Evolutionary conservation across 2,329 filamentous ascomycete species (phyloP), one percentile per base, ranked within the genome.

Genomic region (Parasarocladium wereldwijsianum): DNA sequence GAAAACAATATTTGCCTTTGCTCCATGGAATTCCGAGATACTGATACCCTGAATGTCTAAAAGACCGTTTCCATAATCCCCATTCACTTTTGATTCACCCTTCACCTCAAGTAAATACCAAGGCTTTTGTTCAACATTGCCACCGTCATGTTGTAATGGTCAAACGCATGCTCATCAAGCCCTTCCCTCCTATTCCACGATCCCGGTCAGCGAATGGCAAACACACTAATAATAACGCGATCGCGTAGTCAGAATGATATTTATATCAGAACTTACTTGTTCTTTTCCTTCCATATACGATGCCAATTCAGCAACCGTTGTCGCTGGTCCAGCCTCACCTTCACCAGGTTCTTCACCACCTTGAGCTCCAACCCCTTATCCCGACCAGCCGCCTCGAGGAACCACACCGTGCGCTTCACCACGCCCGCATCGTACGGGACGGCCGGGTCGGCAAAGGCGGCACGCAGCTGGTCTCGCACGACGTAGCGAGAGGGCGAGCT

Each of bases 111-210:
- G 44, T 75, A 79, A 24, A 82, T 46, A 1, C 68, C 67, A 74
- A 85, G 75, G 6, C 64, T 74, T 46, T 76, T 70, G 44, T 86
- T 85, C 32, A 86, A 57, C 76, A 80, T 80, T 12, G 61, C 63
- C 27, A 86, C 47, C 6, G 76, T 82, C 55, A 68, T 68, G 32
- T 83, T 66, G 45, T 80, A 82, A 41, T 77, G 67, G 26, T 62
- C 57, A 45, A 64, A 76, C 6, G 61, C 52, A n/a, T n/a, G n/a
- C n/a, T n/a, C n/a, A n/a, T n/a, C n/a, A n/a, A n/a, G n/a, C n/a
- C n/a, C n/a, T n/a, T n/a, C 20, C 20, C 20, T 21, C 20, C 20
- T 21, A 11, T 15, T 15, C 15, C 24, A 12, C 11, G 15, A 11
- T 6, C 15, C 6, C 3, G 14, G 23, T 21, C 30, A n/a, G 16